Base-by-base conservation (phyloP, 176 grass and related monocot species). In the Hyparrhenia diplandra region DNA sequence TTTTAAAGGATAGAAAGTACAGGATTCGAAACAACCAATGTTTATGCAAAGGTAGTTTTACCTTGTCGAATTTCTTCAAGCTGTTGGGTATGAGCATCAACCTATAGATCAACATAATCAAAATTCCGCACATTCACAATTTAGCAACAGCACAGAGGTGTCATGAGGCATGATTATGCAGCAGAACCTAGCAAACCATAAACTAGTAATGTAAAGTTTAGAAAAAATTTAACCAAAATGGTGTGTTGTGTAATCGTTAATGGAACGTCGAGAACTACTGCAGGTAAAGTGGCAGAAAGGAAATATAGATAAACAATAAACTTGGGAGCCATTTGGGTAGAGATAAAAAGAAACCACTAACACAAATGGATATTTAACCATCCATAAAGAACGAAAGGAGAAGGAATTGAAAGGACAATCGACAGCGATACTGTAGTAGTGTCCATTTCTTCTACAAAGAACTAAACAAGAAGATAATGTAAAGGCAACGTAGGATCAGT, bases 1-100 rank as follows among this genome's bases (percentile, higher is more conserved):
- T n/a, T n/a, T n/a, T n/a, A n/a, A n/a, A 64, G 34, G 54, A 72
- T 11, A 39, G 2, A 89, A 32, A 73, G 27, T 4, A 81, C 35
- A 57, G 13, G 39, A 71, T 67, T 77, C 5, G 69, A 57, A 34
- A n/a, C 25, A 64, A 73, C 13, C 31, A 32, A 8, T 68, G 27
- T 17, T 10, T 69, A 74, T 14, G 23, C 42, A 79, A 77, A 12
- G 0, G 43, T 6, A 73, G 72, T 46, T 70, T 6, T 83, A 91
- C 95, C 95, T 88, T 89, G 92, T 40, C 90, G 83, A 54, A 93
- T 63, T 77, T 94, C 90, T 85, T 93, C 95, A 82, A 98, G 88
- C 81, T 85, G 95, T 73, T 98, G 95, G 65, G 94, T 94, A 68
- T 98, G 95, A 65, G 90, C 95, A 85, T 98, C 95, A 63, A 98